Percentiles rank a stretch among this genome's conserved stretches.
Conservation (phyloP, 768 basidiomycete genomes). For the Suillus fuscotomentosus region DNA sequence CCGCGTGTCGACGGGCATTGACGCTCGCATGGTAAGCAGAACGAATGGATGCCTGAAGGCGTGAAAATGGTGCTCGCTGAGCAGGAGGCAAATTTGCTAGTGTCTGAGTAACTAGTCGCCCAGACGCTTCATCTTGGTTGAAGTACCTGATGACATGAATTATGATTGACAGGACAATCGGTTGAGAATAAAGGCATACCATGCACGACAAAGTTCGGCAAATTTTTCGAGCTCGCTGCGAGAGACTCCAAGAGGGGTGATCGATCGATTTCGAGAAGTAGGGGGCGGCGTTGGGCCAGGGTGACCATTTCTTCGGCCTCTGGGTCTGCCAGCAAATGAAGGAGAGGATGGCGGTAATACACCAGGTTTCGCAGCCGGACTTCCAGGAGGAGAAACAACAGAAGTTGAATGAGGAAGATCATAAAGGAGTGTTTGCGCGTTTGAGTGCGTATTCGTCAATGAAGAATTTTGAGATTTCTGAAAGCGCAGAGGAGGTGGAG, state of each 20-base stretch:
- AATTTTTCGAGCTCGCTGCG: constrained; percentile 76
- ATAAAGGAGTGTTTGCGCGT: constrained; percentile 69
- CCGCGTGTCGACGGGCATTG: constrained; percentile 72
- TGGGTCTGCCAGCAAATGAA: constrained; percentile 47
- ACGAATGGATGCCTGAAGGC: constrained; percentile 83
- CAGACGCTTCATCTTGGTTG: constrained; percentile 75
- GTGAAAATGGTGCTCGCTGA: constrained; percentile 84
- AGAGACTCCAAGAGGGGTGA: constrained; percentile 65
- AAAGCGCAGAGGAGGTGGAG: constrained; percentile 59
- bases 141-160: constrained; percentile 61
- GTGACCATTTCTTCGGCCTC: constrained; percentile 47
- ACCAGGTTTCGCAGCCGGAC: constrained; percentile 42
- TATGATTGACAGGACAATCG: constrained; percentile 11
- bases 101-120: constrained; percentile 79
- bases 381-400: constrained; percentile 53
- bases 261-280: constrained; percentile 58
- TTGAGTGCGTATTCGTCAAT: constrained; percentile 39
- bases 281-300: constrained; percentile 55
- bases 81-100: constrained; percentile 77
- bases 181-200: constrained; percentile 43
- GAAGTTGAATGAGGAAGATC: constrained; percentile 64
- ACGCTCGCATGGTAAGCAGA: constrained; percentile 82
- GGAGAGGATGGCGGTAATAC: constrained; percentile 60
- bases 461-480: constrained; percentile 45
- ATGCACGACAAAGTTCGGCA: constrained; percentile 73